Evolutionary conservation across 1,139 yeast genomes (phyloP).

Genomic region (Keqinozyma sinolaborantium): DNA sequence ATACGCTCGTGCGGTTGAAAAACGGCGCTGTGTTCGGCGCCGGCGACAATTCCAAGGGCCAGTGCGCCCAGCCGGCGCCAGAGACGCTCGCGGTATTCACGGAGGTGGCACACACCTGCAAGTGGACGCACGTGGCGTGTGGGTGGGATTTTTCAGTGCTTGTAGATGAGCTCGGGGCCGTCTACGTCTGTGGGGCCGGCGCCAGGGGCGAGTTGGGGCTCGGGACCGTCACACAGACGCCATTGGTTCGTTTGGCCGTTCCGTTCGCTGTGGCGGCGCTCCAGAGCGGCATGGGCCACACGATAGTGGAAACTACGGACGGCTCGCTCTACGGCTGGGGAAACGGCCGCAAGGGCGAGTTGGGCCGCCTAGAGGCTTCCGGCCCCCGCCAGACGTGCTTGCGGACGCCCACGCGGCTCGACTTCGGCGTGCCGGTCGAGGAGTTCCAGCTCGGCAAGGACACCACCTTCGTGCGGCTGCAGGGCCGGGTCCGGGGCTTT

Average conservation of each 20-base stretch:
- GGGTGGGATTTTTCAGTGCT: slow-evolving; percentile 81
- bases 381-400: slow-evolving; percentile 12
- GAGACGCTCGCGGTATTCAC: slow-evolving; percentile 14
- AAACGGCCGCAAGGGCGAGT: slow-evolving; percentile 70
- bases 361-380: slow-evolving; percentile 26
- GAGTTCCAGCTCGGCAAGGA: slow-evolving; percentile 43
- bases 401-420: slow-evolving; percentile 24
- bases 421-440: slow-evolving; percentile 10
- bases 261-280: slow-evolving; percentile 20
- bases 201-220: slow-evolving; percentile 73
- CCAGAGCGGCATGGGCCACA: slow-evolving; percentile 54
- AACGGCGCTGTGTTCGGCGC: slow-evolving; percentile 52
- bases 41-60: slow-evolving; percentile 61
- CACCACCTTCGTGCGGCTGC: slow-evolving; percentile 26
- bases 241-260: slow-evolving; percentile 14
- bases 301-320: slow-evolving; percentile 39
- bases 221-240: slow-evolving; percentile 25
- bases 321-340: slow-evolving; percentile 78
- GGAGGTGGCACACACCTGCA: slow-evolving; percentile 18
- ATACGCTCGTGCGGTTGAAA: slow-evolving; percentile 58
- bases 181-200: slow-evolving; percentile 62
- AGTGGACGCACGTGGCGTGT: slow-evolving; percentile 48
- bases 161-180: slow-evolving; percentile 32
- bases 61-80: slow-evolving; percentile 36
- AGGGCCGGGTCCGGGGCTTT: slow-evolving; percentile 7